These are phyloP conservation scores for Bipolaris victoriae DNA, from an alignment of 2,329 filamentous ascomycete genomes.

Conservation along the genomic window DNA sequence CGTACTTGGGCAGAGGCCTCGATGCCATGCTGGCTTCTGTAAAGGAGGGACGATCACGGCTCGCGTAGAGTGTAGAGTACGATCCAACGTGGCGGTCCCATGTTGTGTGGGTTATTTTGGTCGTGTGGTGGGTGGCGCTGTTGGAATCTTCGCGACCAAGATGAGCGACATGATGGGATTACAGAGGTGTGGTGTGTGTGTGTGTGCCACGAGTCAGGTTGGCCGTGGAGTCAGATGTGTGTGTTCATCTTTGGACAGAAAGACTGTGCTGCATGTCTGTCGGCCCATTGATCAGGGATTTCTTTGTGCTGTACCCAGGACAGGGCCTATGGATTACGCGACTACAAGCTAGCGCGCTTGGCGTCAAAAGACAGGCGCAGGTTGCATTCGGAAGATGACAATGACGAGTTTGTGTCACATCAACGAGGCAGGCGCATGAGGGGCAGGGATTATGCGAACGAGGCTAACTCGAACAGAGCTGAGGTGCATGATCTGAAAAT, in stretches of 20 bases:
- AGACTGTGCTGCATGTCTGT: conserved; percentile 2
- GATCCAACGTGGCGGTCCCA: not conserved
- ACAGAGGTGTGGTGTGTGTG: conserved; percentile 4
- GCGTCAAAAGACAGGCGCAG: not conserved
- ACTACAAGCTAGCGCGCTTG: conserved; percentile 15
- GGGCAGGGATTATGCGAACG: conserved; percentile 6
- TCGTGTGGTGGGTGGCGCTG: not conserved
- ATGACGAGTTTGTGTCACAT: conserved; percentile 11
- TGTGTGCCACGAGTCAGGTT: conserved; percentile 7
- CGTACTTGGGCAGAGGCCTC: not conserved
- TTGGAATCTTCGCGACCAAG: not conserved
- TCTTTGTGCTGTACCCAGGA: not conserved
- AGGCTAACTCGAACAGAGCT: conserved; percentile 7
- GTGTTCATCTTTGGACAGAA: conserved; percentile 6
- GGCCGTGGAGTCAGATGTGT: conserved; percentile 3
- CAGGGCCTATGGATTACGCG: conserved; percentile 5
- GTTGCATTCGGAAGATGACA: conserved; percentile 5
- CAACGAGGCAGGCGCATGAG: conserved; percentile 10
- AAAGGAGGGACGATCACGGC: not conserved
- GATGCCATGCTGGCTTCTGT: not conserved
- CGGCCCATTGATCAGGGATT: not conserved
- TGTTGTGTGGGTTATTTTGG: not conserved
- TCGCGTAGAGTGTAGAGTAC: not conserved
- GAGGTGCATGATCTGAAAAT: conserved; percentile 15
- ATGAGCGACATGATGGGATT: conserved; percentile 2